Base-by-base conservation (phyloP, 768 basidiomycete genomes). In the Boletus reticuloceps region DNA sequence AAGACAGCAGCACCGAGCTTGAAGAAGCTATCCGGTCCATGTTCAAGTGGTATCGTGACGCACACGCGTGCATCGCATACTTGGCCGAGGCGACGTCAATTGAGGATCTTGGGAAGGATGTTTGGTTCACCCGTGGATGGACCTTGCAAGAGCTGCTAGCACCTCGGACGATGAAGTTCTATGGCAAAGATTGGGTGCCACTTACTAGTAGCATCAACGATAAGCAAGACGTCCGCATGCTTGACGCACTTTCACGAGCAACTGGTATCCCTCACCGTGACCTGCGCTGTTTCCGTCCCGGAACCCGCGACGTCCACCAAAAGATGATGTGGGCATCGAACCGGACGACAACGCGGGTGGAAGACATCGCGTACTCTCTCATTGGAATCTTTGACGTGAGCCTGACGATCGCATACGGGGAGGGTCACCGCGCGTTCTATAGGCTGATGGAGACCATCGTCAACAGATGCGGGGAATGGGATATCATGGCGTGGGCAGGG, bases 281-380 rank as follows among this genome's bases (percentile, higher is more conserved):
- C 53, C 43, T 70, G 17, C 54, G 59, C 36, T 4, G n/a, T 19
- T 68, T 71, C 61, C 59, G 56, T 17, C 63, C 66, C 5, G 67
- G 71, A 25, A 64, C 55, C 4, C 60, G 58, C 37, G 43, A 59
- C n/a, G 59, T 71, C 10, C 67, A 64, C 42, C 56, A 62, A 51
- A 69, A 58, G 61, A 68, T 74, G 62, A 60, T 62, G 51, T 74
- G 71, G 71, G 72, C 71, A 5, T 66, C 72, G 20, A 69, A 54
- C 7, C 62, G 72, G 53, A 72, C 60, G 13, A 74, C 71, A 1
- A 74, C 72, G 2, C 54, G 67, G 5, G 55, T 70, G 17, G 71
- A 72, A 50, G 71, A 73, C 47, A 60, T 60, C 14, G 70, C 72
- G 1, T 72, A 72, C 49, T 65, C 53, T 36, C 65, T 73, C 34